phyloP scores from a whole-genome alignment of 345 rosid species.

The Populus ilicifolia region DNA sequence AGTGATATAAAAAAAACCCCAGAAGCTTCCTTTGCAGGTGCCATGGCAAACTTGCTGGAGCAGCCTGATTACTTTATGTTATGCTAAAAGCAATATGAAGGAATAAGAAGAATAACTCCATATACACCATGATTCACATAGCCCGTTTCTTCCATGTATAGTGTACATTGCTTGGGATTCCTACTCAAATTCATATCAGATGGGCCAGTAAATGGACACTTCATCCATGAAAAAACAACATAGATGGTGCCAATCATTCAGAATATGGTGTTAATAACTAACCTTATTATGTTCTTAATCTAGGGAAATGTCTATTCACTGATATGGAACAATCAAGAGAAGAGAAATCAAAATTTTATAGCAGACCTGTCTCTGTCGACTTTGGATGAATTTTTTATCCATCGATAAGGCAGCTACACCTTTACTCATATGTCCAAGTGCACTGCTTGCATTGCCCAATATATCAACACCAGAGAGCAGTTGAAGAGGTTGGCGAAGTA shows the following conservation, averaged over 20 bases:
- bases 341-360: conserved; percentile 10
- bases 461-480: conserved; percentile 94
- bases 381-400: conserved; percentile 95
- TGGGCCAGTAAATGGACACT: neutral
- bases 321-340: neutral
- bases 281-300: neutral
- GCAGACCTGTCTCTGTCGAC: conserved; percentile 89
- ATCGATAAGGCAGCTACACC: conserved; percentile 96
- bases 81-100: neutral
- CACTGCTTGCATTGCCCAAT: conserved; percentile 98
- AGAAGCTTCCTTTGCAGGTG: neutral
- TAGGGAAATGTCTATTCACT: neutral
- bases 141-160: neutral
- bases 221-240: neutral
- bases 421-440: conserved; percentile 99
- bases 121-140: neutral
- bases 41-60: neutral
- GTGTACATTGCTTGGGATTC: neutral
- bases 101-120: neutral
- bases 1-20: neutral
- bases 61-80: neutral
- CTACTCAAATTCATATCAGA: neutral
- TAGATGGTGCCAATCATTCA: neutral
- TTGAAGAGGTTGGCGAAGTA: conserved; percentile 95
- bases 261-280: neutral